Conservation (phyloP, 1,284 basidiomycete species). For the Athelia psychrophila region DNA sequence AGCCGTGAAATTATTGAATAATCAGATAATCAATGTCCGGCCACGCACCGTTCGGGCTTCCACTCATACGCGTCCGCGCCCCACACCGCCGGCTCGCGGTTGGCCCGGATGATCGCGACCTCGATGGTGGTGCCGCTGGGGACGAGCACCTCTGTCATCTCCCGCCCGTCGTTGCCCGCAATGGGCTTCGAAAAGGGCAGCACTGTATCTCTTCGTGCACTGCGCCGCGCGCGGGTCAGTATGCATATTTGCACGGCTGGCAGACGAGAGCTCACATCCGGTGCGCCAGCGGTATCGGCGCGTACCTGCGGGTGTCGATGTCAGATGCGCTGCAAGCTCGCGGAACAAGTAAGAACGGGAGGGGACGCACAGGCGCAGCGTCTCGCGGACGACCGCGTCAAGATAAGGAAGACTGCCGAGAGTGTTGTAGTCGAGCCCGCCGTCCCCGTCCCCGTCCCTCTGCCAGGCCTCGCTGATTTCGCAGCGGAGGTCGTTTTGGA, state of each 20-base stretch:
- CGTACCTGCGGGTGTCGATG: no score
- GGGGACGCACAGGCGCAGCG: slow-evolving; percentile 26
- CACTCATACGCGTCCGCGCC: slow-evolving; percentile 3
- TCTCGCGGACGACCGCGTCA: slow-evolving; percentile 39
- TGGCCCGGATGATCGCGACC: background rate
- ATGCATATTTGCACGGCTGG: background rate
- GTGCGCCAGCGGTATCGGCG: background rate
- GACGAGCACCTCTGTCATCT: background rate
- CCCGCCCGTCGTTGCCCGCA: background rate
- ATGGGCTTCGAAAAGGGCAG: background rate
- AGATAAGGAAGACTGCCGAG: slow-evolving; percentile 31
- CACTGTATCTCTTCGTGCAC: background rate
- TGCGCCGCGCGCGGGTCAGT: no score
- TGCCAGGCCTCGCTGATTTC: slow-evolving; percentile 28
- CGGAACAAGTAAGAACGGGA: no score
- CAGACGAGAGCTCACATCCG: background rate
- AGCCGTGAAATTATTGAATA: no score
- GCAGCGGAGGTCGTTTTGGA: slow-evolving; percentile 32
- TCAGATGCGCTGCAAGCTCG: background rate
- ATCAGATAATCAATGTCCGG: no score
- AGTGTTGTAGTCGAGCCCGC: slow-evolving; percentile 32
- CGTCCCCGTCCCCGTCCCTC: slow-evolving; percentile 16
- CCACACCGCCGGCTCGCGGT: background rate
- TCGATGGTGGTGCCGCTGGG: background rate
- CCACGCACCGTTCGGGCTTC: slow-evolving; percentile 5